phyloP scores from a whole-genome alignment of 371 early-diverging fungal genomes.

The Haplosporangium sp. region DNA sequence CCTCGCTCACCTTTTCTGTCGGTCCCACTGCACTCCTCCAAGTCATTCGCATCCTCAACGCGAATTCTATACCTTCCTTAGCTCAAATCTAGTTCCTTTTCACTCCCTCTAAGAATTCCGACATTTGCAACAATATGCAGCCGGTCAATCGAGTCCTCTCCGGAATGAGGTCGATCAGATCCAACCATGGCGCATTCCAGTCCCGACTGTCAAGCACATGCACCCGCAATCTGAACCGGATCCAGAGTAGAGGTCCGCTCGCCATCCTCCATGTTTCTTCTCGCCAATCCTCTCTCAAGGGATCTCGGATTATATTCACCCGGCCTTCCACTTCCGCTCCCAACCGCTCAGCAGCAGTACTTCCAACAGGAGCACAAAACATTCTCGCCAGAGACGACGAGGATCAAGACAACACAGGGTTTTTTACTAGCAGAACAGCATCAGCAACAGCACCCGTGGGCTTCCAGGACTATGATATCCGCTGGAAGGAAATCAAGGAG shows the following conservation, averaged over 20 bases:
- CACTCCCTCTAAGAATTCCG: no score
- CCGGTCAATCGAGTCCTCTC: constrained; percentile 34
- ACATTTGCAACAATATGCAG: neutral
- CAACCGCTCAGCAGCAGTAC: constrained; percentile 17
- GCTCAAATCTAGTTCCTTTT: neutral
- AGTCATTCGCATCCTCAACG: no score
- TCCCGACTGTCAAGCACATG: constrained; percentile 29
- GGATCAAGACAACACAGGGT: constrained; percentile 22
- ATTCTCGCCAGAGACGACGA: constrained; percentile 16
- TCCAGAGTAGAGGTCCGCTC: constrained; percentile 11
- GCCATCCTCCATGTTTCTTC: constrained; percentile 1
- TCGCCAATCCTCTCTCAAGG: constrained; percentile 14
- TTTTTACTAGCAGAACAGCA: constrained; percentile 26
- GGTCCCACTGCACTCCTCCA: neutral
- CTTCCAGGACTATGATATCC: constrained; percentile 42
- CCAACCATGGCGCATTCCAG: constrained; percentile 22
- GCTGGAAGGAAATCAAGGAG: constrained; percentile 53
- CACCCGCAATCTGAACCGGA: constrained; percentile 13
- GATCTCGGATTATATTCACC: constrained; percentile 42
- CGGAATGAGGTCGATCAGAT: constrained; percentile 48
- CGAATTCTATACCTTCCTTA: neutral
- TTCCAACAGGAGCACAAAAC: constrained; percentile 26
- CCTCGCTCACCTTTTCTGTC: neutral
- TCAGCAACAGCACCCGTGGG: constrained; percentile 27
- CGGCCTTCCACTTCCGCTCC: constrained; percentile 40